These are phyloP conservation scores for Beauveria bassiana DNA, from an alignment of 2,329 filamentous ascomycete genomes.

Conservation along the genomic window DNA sequence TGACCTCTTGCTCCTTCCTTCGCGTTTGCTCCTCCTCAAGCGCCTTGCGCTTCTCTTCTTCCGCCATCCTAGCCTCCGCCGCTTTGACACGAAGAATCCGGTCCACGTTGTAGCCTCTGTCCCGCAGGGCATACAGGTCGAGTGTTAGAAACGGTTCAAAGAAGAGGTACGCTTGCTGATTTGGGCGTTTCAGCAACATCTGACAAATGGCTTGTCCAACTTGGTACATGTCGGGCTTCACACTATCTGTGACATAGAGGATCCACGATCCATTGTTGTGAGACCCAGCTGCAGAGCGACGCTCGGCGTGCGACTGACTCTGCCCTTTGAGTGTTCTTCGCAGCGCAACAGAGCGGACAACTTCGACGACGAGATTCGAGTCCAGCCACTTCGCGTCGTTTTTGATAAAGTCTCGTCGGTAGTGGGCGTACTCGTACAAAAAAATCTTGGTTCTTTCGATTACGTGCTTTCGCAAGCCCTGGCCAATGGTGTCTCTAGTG, in stretches of 20 bases:
- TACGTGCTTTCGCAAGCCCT: constrained; percentile 69
- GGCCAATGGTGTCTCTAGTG: constrained; percentile 60
- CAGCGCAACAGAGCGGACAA: constrained; percentile 71
- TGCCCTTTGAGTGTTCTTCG: constrained; percentile 68
- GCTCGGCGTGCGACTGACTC: constrained; percentile 62
- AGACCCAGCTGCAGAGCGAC: constrained; percentile 62
- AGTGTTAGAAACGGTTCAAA: constrained; percentile 86
- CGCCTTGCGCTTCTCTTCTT: constrained; percentile 69
- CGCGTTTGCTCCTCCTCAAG: constrained; percentile 64
- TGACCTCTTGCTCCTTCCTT: constrained; percentile 47
- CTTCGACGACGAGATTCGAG: constrained; percentile 69
- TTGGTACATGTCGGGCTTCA: constrained; percentile 77
- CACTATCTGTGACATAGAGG: constrained; percentile 66
- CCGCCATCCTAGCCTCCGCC: constrained; percentile 78
- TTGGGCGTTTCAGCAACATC: constrained; percentile 71
- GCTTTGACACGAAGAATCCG: constrained; percentile 84
- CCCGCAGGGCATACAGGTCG: constrained; percentile 71
- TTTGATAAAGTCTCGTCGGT: constrained; percentile 68
- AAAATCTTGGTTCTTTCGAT: constrained; percentile 86
- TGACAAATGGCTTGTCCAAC: constrained; percentile 81
- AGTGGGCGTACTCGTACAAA: constrained; percentile 65
- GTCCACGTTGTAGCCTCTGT: constrained; percentile 93
- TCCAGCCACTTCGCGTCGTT: constrained; percentile 89
- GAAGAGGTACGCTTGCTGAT: constrained; percentile 81
- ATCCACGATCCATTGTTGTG: constrained; percentile 48